Evolutionary conservation across 192 early-diverging fungal species (phyloP).

Genomic region (Funneliformis mosseae): DNA sequence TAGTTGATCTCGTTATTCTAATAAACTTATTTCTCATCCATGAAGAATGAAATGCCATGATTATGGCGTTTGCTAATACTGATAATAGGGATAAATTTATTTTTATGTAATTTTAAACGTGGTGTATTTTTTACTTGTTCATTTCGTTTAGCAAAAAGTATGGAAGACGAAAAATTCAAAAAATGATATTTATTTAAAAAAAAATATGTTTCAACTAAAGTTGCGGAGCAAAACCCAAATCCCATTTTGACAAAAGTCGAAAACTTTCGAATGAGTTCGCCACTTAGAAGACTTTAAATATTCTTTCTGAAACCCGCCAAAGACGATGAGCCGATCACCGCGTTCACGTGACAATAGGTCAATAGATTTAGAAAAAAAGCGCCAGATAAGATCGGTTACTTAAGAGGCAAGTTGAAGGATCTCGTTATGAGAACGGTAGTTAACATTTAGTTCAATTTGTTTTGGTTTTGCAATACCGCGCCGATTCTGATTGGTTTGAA

Average conservation of each 20-base stretch:
- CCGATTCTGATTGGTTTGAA: neutral
- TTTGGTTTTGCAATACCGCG: neutral
- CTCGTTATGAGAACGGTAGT: constrained; percentile 28
- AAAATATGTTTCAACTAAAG: no score
- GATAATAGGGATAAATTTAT: constrained; percentile 45
- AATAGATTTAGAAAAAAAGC: constrained; percentile 27
- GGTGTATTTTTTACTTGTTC: no score
- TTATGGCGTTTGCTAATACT: constrained; percentile 43
- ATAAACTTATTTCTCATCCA: constrained; percentile 41
- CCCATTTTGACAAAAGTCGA: no score
- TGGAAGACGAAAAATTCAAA: no score
- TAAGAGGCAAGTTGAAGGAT: constrained; percentile 24
- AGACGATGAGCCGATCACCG: neutral
- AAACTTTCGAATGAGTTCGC: no score
- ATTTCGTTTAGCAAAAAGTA: no score
- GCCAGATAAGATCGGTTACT: constrained; percentile 5
- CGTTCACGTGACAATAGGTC: neutral
- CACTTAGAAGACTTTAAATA: no score
- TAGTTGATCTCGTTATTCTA: neutral
- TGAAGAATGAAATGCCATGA: constrained; percentile 48
- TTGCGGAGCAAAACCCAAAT: no score
- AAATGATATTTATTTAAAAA: no score
- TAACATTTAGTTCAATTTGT: constrained; percentile 19
- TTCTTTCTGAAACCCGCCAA: neutral
- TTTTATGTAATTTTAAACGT: no score